These are phyloP conservation scores for Hortiboletus flavorubellus DNA, from an alignment of 768 basidiomycete genomes.

Conservation along the genomic window DNA sequence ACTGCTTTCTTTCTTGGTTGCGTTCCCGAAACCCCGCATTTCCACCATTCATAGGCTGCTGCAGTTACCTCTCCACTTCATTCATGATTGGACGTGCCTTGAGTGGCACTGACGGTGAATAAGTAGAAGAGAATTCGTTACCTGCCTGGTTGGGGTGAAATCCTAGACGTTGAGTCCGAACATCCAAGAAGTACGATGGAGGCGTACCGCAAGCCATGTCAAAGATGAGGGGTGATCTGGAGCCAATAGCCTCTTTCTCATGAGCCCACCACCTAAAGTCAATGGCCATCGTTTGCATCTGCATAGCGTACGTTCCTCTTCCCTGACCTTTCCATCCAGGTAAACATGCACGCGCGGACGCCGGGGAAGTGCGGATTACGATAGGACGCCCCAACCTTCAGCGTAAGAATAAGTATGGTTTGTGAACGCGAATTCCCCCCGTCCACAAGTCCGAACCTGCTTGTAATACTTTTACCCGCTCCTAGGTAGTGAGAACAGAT, in stretches of 20 bases:
- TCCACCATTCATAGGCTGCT: conserved; percentile 61
- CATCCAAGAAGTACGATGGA: neutral
- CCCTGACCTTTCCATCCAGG: conserved; percentile 50
- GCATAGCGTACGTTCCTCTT: neutral
- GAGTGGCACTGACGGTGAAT: conserved; percentile 23
- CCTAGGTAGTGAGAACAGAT: conserved; percentile 1
- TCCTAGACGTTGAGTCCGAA: neutral
- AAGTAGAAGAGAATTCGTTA: conserved; percentile 2
- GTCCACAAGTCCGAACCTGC: conserved; percentile 18
- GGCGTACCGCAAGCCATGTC: conserved; percentile 31
- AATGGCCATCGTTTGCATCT: conserved; percentile 13
- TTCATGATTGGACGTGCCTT: neutral
- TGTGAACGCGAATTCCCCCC: neutral
- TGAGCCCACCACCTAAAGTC: conserved; percentile 24
- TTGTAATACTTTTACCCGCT: conserved; percentile 26
- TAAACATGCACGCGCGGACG: conserved; percentile 50
- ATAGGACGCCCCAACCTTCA: conserved; percentile 59
- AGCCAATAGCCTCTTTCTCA: conserved; percentile 9
- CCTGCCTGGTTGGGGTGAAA: conserved; percentile 20
- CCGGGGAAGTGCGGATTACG: conserved; percentile 73
- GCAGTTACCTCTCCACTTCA: conserved; percentile 63
- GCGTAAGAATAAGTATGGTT: neutral
- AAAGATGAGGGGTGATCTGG: conserved; percentile 23
- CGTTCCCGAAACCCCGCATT: conserved; percentile 29
- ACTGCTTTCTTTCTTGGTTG: conserved; percentile 13